Evolutionary conservation across 192 early-diverging fungal species (phyloP).

Genomic region (Pilaira anomala): DNA sequence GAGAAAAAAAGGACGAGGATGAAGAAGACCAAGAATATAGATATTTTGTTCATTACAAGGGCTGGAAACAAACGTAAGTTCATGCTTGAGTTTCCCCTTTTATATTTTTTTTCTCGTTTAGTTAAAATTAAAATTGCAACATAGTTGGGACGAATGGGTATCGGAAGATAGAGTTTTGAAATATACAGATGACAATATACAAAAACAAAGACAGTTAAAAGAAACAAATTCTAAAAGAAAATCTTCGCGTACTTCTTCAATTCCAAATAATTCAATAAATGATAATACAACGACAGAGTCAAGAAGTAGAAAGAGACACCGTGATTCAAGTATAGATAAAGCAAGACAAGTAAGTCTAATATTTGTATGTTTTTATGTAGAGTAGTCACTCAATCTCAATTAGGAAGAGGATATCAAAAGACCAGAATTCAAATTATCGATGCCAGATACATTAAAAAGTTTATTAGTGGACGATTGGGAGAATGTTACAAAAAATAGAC

Average conservation of each 20-base stretch:
- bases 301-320: slow-evolving; percentile 28
- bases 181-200: slow-evolving; percentile 80
- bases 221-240: slow-evolving; percentile 46
- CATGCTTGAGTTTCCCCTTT: background rate
- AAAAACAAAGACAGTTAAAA: slow-evolving; percentile 74
- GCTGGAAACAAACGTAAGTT: slow-evolving; percentile 94
- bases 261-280: background rate
- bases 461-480: slow-evolving; percentile 97
- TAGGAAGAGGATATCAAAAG: slow-evolving; percentile 69
- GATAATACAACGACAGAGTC: slow-evolving; percentile 9
- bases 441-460: slow-evolving; percentile 80
- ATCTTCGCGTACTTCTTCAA: slow-evolving; percentile 16
- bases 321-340: slow-evolving; percentile 30
- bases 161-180: slow-evolving; percentile 84
- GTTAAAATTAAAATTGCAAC: background rate
- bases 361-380: too few species aligned
- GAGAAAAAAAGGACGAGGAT: slow-evolving; percentile 47
- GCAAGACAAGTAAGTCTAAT: slow-evolving; percentile 9
- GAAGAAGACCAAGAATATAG: slow-evolving; percentile 66
- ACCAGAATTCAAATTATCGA: slow-evolving; percentile 86
- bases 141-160: slow-evolving; percentile 99
- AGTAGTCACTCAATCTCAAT: too few species aligned
- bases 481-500: slow-evolving; percentile 86
- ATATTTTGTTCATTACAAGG: slow-evolving; percentile 97
- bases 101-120: background rate